Base-by-base conservation (phyloP, 2,329 filamentous ascomycete species). In the Aspergillus pseudotamarii region DNA sequence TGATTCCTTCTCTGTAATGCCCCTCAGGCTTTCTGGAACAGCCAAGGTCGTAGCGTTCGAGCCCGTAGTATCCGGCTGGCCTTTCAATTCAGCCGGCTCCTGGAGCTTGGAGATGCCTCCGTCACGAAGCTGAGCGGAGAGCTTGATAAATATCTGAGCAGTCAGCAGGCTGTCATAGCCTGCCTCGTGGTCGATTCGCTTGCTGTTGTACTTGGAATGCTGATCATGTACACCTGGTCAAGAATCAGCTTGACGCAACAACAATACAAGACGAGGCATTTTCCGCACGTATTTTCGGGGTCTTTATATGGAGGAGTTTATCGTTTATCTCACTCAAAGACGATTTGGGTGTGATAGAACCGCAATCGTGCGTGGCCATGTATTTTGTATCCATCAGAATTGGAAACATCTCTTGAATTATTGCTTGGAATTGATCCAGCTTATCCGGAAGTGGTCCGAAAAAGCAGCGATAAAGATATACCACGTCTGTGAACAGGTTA, bases 141-240 rank as follows among this genome's bases (percentile, higher is more conserved):
- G 77, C 59, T 83, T 82, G 58, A 89, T 80, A 66, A 87, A 84
- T 30, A 88, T 79, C 60, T 84, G 83, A 2, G 86, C 87, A 0
- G 87, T 88, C 26, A 89, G 77, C 64, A 86, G 81, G 72, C 86
- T 88, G 71, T 89, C 87, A 66, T 85, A 89, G 9, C 87, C 87
- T 19, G 87, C 87, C 75, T 89, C 87, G 62, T 89, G 87, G 14
- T 66, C 62, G 26, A 67, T 65, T 6, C 68, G 69, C 10, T 63
- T 58, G 23, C 46, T 61, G 10, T 65, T 45, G 51, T 80, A 80
- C 61, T 76, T 78, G 1, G 60, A 62, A 63, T 78, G 71, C 12
- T 69, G 58, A 3, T 68, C 50, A 41, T 79, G 72, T 57, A 79
- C 65, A 6, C 58, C 78, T 78, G 55, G 14, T 23, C 23, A 26